Conservation (phyloP, 495 filamentous ascomycete species). For the Antarctomyces pellizariae region DNA sequence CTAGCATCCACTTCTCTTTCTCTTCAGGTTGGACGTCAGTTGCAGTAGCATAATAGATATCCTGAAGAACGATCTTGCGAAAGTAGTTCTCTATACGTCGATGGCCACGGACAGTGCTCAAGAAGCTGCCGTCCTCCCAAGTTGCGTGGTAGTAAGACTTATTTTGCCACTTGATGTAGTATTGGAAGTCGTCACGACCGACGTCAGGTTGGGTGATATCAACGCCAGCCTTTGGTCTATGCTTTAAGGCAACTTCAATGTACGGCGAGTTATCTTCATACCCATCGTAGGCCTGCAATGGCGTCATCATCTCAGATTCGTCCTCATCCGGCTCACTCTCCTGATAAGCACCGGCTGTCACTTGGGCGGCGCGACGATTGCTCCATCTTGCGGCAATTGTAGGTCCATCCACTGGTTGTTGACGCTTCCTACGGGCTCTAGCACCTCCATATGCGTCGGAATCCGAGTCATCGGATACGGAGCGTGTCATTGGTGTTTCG, state of each 20-base stretch:
- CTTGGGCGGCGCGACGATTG: constrained; percentile 59
- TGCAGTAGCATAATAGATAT: constrained; percentile 44
- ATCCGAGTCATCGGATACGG: constrained; percentile 35
- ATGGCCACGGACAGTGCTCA: constrained; percentile 46
- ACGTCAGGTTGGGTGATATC: constrained; percentile 28
- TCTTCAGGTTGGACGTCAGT: constrained; percentile 58
- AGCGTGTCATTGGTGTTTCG: constrained; percentile 30
- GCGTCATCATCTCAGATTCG: constrained; percentile 35
- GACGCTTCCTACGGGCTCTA: constrained; percentile 37
- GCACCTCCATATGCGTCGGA: constrained; percentile 56
- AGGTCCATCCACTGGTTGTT: constrained; percentile 32
- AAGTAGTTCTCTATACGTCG: constrained; percentile 87
- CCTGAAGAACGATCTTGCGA: constrained; percentile 51
- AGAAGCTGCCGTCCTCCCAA: constrained; percentile 59
- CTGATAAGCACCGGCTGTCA: constrained; percentile 73
- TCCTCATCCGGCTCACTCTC: constrained; percentile 63
- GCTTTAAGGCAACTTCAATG: constrained; percentile 76
- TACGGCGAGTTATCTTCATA: constrained; percentile 52
- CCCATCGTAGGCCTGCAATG: constrained; percentile 30
- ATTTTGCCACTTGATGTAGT: constrained; percentile 92
- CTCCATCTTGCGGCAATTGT: constrained; percentile 62
- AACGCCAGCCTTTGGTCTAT: constrained; percentile 48
- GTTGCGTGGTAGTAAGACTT: constrained; percentile 88
- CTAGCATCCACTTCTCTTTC: constrained; percentile 72
- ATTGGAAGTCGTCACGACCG: constrained; percentile 67